Base-by-base conservation (phyloP, 2,329 filamentous ascomycete genomes). In the Coleophoma eucalyptorum region DNA sequence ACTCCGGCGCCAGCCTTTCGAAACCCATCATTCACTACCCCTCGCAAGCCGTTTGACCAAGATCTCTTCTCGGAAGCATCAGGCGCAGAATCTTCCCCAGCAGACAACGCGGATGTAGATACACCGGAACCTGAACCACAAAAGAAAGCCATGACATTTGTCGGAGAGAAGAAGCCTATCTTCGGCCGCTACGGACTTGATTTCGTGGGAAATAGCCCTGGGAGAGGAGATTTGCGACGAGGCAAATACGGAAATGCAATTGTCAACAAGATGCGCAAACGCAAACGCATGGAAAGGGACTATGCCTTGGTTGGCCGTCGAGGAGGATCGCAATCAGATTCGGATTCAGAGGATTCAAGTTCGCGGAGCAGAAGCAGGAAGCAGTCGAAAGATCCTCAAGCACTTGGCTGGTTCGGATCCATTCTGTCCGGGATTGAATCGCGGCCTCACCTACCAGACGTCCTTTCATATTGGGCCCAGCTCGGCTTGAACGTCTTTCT, bases 381-480 rank as follows among this genome's bases (percentile, higher is more conserved):
- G 65, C 60, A 72, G 72, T 16, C 46, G 8, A 50, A 56, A 58
- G 58, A 61, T 32, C 18, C 31, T 19, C 31, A 41, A 6, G 59
- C 55, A 8, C 58, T 60, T 32, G 65, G 67, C n/a, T 67, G 66
- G 21, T 69, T 78, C 49, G 72, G 72, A 3, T 71, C 75, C 34
- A 69, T 86, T 55, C 80, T 87, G 61, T 74, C 76, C 16, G 82
- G 83, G 66, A 72, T 89, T 49, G 81, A 84, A 58, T 74, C 77
- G 5, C 83, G 87, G 57, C 85, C 85, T 0, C 77, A 81, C 51
- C 75, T 87, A 8, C 85, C 85, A 1, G 75, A 80, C 50, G 81
- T 86, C 26, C 72, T 89, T 15, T 84, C 83, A 16, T 84, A 76
- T 69, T 88, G 85, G 69, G 77, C 82, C 12, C 84, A 87, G 63